A percentile compares a stretch with the other conserved stretches of the same genome.
Conservation (phyloP, 202 grass and related monocot genomes). For the Panicum hallii region DNA sequence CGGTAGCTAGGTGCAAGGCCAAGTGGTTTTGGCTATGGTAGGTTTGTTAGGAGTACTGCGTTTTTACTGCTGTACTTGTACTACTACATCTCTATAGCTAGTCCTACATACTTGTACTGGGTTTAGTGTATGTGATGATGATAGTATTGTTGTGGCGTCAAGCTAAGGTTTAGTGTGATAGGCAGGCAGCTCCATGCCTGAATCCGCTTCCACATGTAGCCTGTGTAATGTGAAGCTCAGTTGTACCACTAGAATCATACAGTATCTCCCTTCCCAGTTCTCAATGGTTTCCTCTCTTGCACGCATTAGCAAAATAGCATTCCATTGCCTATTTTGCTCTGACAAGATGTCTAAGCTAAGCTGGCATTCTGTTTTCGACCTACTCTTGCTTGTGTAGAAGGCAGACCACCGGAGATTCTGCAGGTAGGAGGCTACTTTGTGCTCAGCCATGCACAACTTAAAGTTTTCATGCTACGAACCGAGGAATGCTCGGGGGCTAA, state of each 20-base stretch:
- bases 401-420: neutral
- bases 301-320: too few relatives aligned
- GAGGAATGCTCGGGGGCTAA: neutral
- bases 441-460: neutral
- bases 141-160: constrained; percentile 18
- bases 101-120: constrained; percentile 29
- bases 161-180: neutral
- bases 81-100: constrained; percentile 11
- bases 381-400: neutral
- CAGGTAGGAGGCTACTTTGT: neutral
- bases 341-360: neutral
- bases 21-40: constrained; percentile 46
- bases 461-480: neutral
- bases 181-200: neutral
- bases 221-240: constrained; percentile 45
- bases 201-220: constrained; percentile 32
- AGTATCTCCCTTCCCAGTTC: neutral
- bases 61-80: constrained; percentile 59
- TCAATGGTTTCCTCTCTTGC: neutral
- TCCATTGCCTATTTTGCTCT: neutral
- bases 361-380: neutral
- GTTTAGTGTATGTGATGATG: constrained; percentile 26
- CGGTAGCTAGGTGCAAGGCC: constrained; percentile 28
- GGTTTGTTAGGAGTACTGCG: constrained; percentile 47
- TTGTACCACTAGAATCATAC: constrained; percentile 13